phyloP scores from a whole-genome alignment of 192 early-diverging fungal genomes.

The Dissophora globulifera region DNA sequence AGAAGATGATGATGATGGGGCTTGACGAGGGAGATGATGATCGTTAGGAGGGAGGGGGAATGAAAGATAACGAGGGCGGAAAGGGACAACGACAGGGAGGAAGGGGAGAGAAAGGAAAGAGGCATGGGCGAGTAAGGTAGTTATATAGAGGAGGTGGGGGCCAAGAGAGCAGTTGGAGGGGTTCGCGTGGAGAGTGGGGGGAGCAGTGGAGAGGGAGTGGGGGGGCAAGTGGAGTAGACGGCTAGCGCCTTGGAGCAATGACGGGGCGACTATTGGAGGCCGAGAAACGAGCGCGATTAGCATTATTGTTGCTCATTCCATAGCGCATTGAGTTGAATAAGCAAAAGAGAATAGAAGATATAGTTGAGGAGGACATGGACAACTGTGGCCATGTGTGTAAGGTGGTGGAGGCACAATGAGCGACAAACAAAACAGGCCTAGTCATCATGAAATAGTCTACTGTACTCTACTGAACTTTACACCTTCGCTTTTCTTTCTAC shows the following conservation, averaged over 20 bases:
- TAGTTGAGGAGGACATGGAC: too few relatives aligned
- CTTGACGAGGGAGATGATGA: background rate
- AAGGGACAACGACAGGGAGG: conserved; percentile 8
- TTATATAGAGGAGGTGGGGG: conserved; percentile 34
- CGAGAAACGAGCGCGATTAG: too few relatives aligned
- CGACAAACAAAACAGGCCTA: too few relatives aligned
- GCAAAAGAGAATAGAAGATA: too few relatives aligned
- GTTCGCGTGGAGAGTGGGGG: conserved; percentile 2
- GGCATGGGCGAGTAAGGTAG: background rate
- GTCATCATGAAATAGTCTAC: too few relatives aligned
- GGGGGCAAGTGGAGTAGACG: background rate
- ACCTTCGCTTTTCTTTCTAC: too few relatives aligned
- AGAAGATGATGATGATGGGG: background rate
- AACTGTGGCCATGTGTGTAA: too few relatives aligned
- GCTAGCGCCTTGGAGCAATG: background rate
- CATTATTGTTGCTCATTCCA: too few relatives aligned
- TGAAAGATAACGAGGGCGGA: background rate
- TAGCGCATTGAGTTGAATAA: too few relatives aligned
- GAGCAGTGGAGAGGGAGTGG: background rate
- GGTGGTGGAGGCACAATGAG: too few relatives aligned
- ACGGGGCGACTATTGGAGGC: too few relatives aligned
- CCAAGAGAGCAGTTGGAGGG: conserved; percentile 22
- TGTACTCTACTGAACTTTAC: too few relatives aligned
- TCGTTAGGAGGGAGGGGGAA: background rate
- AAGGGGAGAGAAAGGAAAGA: background rate